Percentiles rank a stretch among this genome's conserved stretches.
Evolutionary conservation across 2,329 filamentous ascomycete species (phyloP).

Genomic region (Macrophomina phaseolina): DNA sequence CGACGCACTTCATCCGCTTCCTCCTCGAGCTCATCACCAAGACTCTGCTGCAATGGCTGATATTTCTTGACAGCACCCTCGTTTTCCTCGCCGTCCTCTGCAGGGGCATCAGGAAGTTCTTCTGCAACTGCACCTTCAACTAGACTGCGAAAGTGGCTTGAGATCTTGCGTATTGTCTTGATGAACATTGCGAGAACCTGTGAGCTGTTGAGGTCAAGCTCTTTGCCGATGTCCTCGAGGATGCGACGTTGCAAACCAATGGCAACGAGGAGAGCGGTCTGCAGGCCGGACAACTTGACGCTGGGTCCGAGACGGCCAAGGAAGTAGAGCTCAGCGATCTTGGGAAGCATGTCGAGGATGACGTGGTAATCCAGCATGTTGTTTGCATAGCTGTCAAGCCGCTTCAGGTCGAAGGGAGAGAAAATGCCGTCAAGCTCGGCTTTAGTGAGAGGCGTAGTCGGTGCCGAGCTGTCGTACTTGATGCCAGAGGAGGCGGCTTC

Average conservation of each 20-base stretch:
- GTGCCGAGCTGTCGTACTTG: conserved; percentile 64
- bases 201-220: conserved; percentile 73
- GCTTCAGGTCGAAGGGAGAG: conserved; percentile 92
- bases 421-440: conserved; percentile 76
- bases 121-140: conserved; percentile 70
- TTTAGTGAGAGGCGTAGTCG: conserved; percentile 68
- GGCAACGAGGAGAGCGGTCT: conserved; percentile 86
- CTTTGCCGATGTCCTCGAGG: conserved; percentile 78
- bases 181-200: conserved; percentile 97
- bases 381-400: conserved; percentile 92
- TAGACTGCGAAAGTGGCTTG: conserved; percentile 75
- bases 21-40: conserved; percentile 85
- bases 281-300: conserved; percentile 78
- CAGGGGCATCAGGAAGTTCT: conserved; percentile 52
- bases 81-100: conserved; percentile 62
- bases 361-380: conserved; percentile 98
- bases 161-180: conserved; percentile 90
- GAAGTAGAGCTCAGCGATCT: conserved; percentile 84
- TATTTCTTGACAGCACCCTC: conserved; percentile 66
- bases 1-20: conserved; percentile 77
- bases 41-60: conserved; percentile 69
- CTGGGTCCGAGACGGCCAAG: conserved; percentile 70
- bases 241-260: conserved; percentile 86
- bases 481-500: conserved; percentile 80
- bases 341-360: conserved; percentile 89